Percentiles rank a stretch among this genome's conserved stretches.
Conservation (phyloP, 306 rosid species). For the Quercus berberidifolia region DNA sequence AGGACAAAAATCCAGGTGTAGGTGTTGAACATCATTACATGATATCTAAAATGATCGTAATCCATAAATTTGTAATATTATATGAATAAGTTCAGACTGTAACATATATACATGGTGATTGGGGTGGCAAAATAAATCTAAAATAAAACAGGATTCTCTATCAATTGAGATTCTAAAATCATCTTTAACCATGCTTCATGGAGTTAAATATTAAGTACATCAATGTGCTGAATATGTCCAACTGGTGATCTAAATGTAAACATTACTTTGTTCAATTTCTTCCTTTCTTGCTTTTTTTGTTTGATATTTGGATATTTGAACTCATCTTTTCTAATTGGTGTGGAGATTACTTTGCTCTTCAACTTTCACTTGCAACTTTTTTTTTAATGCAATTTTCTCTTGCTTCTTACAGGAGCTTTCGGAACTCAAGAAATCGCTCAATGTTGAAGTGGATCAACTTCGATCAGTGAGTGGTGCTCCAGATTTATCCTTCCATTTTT, state of each 20-base stretch:
- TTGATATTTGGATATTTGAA: slow-evolving; percentile 2
- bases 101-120: neutral
- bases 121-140: neutral
- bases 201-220: neutral
- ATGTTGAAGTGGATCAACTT: slow-evolving; percentile 89
- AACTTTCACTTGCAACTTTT: neutral
- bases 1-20: neutral
- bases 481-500: slow-evolving; percentile 4
- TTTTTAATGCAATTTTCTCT: neutral
- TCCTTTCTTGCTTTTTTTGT: slow-evolving; percentile 7
- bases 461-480: slow-evolving; percentile 60
- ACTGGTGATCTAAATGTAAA: neutral
- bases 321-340: neutral
- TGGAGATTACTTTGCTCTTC: neutral
- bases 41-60: neutral
- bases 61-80: neutral
- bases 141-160: neutral
- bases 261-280: neutral
- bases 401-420: slow-evolving; percentile 69
- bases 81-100: neutral
- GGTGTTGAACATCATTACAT: neutral
- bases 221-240: neutral
- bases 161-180: neutral
- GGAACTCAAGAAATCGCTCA: slow-evolving; percentile 86
- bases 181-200: neutral